Base-by-base conservation (phyloP, 202 grass and related monocot genomes). In the Setaria italica region DNA sequence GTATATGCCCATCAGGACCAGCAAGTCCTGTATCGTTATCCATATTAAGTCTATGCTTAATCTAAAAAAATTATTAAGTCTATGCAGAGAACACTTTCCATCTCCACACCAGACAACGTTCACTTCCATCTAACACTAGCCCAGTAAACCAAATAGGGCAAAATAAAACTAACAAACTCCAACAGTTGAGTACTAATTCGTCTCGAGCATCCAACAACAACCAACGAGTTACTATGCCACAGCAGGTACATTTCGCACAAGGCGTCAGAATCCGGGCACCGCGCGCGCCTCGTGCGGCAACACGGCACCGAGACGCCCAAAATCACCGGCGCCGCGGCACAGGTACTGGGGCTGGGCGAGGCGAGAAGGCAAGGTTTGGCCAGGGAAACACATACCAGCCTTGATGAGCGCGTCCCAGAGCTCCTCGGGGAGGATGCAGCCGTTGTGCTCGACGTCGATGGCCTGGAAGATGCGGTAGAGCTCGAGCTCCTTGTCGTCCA, bases 401-500 rank as follows among this genome's bases (percentile, higher is more conserved):
- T 95, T 93, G 88, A 98, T 81, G 76, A 98, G 95, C 11, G 95
- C 95, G 51, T 92, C 91, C 95, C 95, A 98, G 55, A 98, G 92
- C 89, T 98, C 95, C 89, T 95, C 92, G 16, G 95, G 95, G 51
- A 98, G 90, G 86, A 98, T 98, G 84, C 93, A 98, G 0, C 95
- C 95, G 56, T 92, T 95, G 82, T 98, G 95, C 89, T 98, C 91
- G 64, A 98, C 95, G 85, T 98, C 95, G 65, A 98, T 98, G 84
- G 92, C 95, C 90, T 98, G 89, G 86, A 98, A 98, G 80, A 98
- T 98, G 85, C 89, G 89, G 90, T 98, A 98, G 78, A 98, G 85
- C 89, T 98, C 91, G 77, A 98, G 91, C 89, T 98, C 95, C 87
- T 98, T 98, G 73, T 91, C 92, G 82, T 98, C 95, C 95, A 98